Evolutionary conservation across 2,329 filamentous ascomycete genomes (phyloP), one percentile per base, ranked within the genome.

Genomic region (Daldinia eschscholtzii): DNA sequence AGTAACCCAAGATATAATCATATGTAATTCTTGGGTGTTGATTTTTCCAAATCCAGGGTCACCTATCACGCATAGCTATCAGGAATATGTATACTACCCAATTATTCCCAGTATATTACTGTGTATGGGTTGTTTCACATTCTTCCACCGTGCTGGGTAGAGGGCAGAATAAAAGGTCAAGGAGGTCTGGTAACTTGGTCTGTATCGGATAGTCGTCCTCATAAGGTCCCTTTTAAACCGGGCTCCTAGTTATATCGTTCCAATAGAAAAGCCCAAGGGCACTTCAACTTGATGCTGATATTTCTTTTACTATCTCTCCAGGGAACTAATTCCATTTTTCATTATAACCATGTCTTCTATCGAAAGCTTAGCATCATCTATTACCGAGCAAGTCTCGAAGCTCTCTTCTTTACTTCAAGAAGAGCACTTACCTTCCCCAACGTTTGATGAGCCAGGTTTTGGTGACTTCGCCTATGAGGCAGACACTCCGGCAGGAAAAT

Each of bases 371-470:
- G 57, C 67, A 10, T 60, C 64, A 2, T 62, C 64, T 23, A 70
- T 70, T 26, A 20, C 63, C 12, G 42, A 64, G 4, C 48, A 71
- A 55, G 69, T 70, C 20, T 56, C 60, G 10, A 64, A 50, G 28
- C 42, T 71, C 26, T 67, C 57, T 5, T 53, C 46, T 10, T 42
- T 71, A 35, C 66, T 71, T 9, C 44, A 42, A 56, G 64, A 59
- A 57, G 58, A 55, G 44, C 64, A 61, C 4, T 58, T 65, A 15
- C 55, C 67, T 26, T 37, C 64, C 10, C 64, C 67, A 30, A 71
- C 67, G 30, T 57, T 70, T 30, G 57, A 55, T 6, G 61, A 71
- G 37, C 26, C 64, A 23, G 64, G 70, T 15, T 67, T 57, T 20
- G 28, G 55, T 33, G 67, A 67, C n/a, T 71, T 67, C 18, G 26